Percentiles rank a stretch among this genome's conserved stretches.
Conservation (phyloP, 2,329 filamentous ascomycete genomes). For the Plectosphaerella plurivora region DNA sequence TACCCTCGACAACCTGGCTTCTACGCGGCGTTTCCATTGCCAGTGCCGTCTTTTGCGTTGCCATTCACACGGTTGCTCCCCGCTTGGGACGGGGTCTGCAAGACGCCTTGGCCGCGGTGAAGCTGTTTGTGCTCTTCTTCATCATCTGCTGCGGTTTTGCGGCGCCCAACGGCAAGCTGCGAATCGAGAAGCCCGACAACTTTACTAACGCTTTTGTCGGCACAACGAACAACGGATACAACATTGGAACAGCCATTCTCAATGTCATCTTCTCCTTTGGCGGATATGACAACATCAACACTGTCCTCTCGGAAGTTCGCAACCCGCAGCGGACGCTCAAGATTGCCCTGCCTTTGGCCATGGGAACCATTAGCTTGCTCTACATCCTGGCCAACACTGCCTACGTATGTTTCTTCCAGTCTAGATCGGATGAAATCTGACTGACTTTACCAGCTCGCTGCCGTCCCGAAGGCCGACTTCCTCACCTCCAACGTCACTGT, state of each 20-base stretch:
- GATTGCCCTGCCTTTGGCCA: conserved; percentile 6
- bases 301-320: conserved; percentile 7
- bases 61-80: conserved; percentile 7
- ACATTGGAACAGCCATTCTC: conserved; percentile 7
- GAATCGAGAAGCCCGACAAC: conserved; percentile 5
- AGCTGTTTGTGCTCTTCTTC: conserved; percentile 7
- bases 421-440: not conserved
- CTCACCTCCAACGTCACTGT: conserved; percentile 10
- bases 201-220: conserved; percentile 7
- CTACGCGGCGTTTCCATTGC: conserved; percentile 7
- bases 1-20: conserved; percentile 6
- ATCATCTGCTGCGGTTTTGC: conserved; percentile 11
- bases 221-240: conserved; percentile 7
- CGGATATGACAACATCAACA: conserved; percentile 9
- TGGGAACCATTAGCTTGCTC: conserved; percentile 6
- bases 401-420: not conserved
- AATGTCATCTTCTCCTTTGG: conserved; percentile 10
- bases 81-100: conserved; percentile 5
- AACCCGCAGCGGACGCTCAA: conserved; percentile 9
- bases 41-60: conserved; percentile 6
- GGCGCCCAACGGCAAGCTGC: conserved; percentile 4
- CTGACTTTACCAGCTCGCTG: conserved; percentile 1
- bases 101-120: conserved; percentile 6
- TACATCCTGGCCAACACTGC: conserved; percentile 8
- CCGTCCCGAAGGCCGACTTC: conserved; percentile 9